Conservation (phyloP, 2,329 filamentous ascomycete species). For the Aspergillus pseudoviridinutans region DNA sequence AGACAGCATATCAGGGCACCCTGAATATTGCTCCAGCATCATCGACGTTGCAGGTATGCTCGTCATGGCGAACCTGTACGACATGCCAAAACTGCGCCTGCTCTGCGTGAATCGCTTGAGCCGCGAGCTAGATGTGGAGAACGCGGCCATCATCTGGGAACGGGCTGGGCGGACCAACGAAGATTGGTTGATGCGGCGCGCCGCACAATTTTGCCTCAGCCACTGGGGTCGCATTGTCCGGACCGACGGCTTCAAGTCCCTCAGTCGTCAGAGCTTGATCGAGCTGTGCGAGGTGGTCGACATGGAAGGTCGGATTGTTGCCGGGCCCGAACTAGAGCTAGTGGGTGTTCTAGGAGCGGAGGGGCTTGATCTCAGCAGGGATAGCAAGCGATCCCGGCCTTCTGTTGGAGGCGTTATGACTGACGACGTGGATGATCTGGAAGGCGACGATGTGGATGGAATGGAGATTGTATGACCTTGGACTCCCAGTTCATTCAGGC, state of each 20-base stretch:
- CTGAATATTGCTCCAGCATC: conserved; percentile 60
- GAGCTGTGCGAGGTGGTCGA: conserved; percentile 93
- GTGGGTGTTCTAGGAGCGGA: conserved; percentile 52
- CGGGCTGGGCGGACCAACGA: conserved; percentile 85
- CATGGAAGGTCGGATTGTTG: conserved; percentile 83
- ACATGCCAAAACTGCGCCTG: conserved; percentile 87
- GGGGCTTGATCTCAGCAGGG: conserved; percentile 35
- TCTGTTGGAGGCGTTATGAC: conserved; percentile 22
- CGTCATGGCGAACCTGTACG: conserved; percentile 97
- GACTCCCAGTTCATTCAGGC: not conserved
- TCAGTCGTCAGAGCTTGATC: conserved; percentile 75
- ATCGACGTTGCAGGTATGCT: conserved; percentile 88
- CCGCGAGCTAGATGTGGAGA: conserved; percentile 87
- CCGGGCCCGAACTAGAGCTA: conserved; percentile 74
- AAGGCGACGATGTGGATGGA: conserved; percentile 46
- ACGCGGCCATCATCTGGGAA: conserved; percentile 95
- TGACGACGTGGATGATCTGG: conserved; percentile 39
- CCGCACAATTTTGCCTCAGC: conserved; percentile 81
- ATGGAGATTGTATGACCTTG: conserved; percentile 42
- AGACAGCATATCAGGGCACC: conserved; percentile 69
- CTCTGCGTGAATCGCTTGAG: conserved; percentile 87
- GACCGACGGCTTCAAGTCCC: conserved; percentile 76
- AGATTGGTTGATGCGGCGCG: conserved; percentile 86
- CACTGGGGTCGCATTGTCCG: conserved; percentile 95
- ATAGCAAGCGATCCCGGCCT: conserved; percentile 27